Evolutionary conservation across 179 eudicot genomes (phyloP).

Genomic region (Vitellaria paradoxa): DNA sequence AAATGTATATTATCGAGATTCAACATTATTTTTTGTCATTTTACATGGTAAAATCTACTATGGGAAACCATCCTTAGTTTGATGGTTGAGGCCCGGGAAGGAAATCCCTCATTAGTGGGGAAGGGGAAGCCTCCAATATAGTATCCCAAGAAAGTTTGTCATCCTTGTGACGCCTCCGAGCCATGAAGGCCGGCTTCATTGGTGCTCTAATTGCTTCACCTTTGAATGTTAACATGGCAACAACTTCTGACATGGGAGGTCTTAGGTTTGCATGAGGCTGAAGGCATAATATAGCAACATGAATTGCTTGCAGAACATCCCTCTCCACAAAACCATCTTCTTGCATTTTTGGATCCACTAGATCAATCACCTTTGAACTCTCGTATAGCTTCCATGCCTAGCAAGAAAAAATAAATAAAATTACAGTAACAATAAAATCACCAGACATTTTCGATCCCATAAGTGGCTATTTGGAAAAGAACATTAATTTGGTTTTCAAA

Average conservation of each 20-base stretch:
- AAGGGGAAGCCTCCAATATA: constrained; percentile 28
- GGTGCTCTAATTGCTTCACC: constrained; percentile 20
- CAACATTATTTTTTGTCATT: background rate
- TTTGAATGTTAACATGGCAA: constrained; percentile 35
- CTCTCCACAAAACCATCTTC: constrained; percentile 33
- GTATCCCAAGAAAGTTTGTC: constrained; percentile 26
- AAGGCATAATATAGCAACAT: constrained; percentile 42
- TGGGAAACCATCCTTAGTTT: background rate
- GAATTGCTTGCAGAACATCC: constrained; percentile 34
- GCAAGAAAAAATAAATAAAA: background rate
- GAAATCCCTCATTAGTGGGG: constrained; percentile 23
- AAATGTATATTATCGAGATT: background rate
- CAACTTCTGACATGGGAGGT: constrained; percentile 51
- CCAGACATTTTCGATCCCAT: no score
- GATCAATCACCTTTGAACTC: constrained; percentile 29
- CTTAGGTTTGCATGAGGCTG: constrained; percentile 37
- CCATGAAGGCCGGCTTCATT: constrained; percentile 34
- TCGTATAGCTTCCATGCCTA: constrained; percentile 52
- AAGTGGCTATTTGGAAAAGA: no score
- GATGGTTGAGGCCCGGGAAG: constrained; percentile 19
- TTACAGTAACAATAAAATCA: background rate
- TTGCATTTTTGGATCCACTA: constrained; percentile 36
- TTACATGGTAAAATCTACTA: background rate
- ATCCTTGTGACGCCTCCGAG: constrained; percentile 15
- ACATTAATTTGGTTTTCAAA: no score